These are phyloP conservation scores for Mangifera indica DNA, from an alignment of 345 rosid species.

Conservation along the genomic window DNA sequence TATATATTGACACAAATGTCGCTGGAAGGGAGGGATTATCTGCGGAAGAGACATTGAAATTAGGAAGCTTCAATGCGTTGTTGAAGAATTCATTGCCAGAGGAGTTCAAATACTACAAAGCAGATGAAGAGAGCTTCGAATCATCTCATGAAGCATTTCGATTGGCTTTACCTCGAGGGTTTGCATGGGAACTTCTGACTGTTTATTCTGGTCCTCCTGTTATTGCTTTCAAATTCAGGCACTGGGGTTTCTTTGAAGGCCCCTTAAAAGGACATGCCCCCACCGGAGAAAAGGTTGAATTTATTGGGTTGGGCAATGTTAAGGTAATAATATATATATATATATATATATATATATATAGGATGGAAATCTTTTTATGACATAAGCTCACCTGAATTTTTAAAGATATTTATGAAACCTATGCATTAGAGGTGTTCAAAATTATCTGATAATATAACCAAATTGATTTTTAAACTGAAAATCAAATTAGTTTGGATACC, in stretches of 20 bases:
- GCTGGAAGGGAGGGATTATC: conserved; percentile 69
- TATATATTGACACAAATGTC: neutral
- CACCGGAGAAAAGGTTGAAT: conserved; percentile 59
- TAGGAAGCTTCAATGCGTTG: conserved; percentile 73
- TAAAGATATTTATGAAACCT: no score
- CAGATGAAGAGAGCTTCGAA: conserved; percentile 69
- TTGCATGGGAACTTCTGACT: conserved; percentile 69
- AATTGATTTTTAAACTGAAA: no score
- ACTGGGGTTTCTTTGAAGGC: conserved; percentile 86
- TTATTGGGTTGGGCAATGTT: conserved; percentile 61
- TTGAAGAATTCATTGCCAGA: conserved; percentile 56
- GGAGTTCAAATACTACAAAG: conserved; percentile 59
- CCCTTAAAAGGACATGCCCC: conserved; percentile 71
- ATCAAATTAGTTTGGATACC: no score
- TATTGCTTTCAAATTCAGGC: conserved; percentile 78
- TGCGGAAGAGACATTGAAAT: conserved; percentile 59
- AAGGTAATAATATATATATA: conserved; percentile 40
- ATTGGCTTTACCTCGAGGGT: conserved; percentile 72
- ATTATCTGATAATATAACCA: no score
- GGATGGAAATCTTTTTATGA: no score
- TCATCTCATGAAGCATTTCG: conserved; percentile 68
- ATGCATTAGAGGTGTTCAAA: no score
- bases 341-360: no score
- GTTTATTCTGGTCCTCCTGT: conserved; percentile 80
- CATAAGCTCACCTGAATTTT: no score